Evolutionary conservation across 1,139 yeast species (phyloP), one percentile per base, ranked within the genome.

Genomic region (Sugiyamaella novakii): DNA sequence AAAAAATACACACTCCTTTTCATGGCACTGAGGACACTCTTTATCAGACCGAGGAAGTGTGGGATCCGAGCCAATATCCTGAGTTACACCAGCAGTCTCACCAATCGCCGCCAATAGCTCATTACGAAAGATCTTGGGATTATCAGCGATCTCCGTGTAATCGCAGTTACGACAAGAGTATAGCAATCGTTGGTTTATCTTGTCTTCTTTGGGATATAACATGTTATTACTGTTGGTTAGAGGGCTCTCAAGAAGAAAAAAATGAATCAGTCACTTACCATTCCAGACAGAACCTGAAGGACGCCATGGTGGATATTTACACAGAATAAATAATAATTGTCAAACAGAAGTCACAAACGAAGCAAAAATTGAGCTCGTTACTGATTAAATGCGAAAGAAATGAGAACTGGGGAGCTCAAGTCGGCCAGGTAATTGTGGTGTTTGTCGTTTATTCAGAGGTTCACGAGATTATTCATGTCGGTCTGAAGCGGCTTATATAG

Each of bases 121-220:
- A 68, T 92, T 95, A 59, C 98, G 78, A 67, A 87, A 94, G 41
- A 94, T 96, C 65, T 85, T 80, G 17, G 96, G 84, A 60, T 86
- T 81, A 51, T 84, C 94, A 0, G 98, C 97, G 54, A 85, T 79
- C 68, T 92, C 98, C 2, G 95, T 87, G 68, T 92, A 92, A 45
- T 88, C 83, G 67, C 99, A 92, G 66, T 92, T 92, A 62, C 99
- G 82, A 71, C 99, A 92, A 50, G 95, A 92, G 67, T 87, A 92
- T 51, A 92, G 75, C 54, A 92, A 77, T 58, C 95, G 73, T 54
- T 72, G 75, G 57, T 73, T 71, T 46, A 74, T 75, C 64, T 86
- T 87, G 67, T 94, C 98, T 72, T 94, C 98, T 60, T 87, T 83
- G n/a, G 99, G 98, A 68, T 92, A 94, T 72, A 92, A 79, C 98